Evolutionary conservation across 441 rosid genomes (phyloP), one percentile per base, ranked within the genome.

Genomic region (Sinapis alba): DNA sequence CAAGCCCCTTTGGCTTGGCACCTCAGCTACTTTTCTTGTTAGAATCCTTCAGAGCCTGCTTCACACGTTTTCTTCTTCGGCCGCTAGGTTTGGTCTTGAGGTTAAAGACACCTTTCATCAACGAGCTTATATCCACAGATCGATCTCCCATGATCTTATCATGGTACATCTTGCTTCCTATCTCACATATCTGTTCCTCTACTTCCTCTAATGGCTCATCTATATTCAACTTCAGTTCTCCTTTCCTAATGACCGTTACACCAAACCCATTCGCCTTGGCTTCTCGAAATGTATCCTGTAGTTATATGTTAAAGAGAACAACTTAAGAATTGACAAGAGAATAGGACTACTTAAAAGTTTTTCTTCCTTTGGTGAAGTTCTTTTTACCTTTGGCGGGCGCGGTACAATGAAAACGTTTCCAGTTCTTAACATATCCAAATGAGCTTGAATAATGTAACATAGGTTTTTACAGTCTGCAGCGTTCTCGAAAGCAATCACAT

Each of bases 151-250:
- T 92, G 74, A 92, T 88, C 81, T 78, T 81, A 61, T 94, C 96
- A 73, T 92, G 92, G 69, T 94, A 94, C 53, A 94, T 85, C 80
- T 92, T 89, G 86, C 97, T 92, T 50, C 98, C 98, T 36, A 89
- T 84, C 87, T 89, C 94, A 13, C 81, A 78, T 68, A 94, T 85
- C 61, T 77, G 74, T 83, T 94, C 97, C 77, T 92, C 97, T 64
- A 86, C 97, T 75, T 89, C 96, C 80, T 92, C 97, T 38, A 94
- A 80, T 50, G 89, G 83, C 65, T 89, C 89, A 30, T 94, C 98
- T 77, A 92, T 83, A 81, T 89, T 92, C 77, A 94, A 80, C 83
- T 84, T 79, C 74, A 94, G 65, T 80, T 90, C 96, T 50, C 91
- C 92, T 83, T 85, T 85, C 86, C 87, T 88, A 36, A 92, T 86